phyloP scores from a whole-genome alignment of 257 asterid species.

The Agastache rugosa region DNA sequence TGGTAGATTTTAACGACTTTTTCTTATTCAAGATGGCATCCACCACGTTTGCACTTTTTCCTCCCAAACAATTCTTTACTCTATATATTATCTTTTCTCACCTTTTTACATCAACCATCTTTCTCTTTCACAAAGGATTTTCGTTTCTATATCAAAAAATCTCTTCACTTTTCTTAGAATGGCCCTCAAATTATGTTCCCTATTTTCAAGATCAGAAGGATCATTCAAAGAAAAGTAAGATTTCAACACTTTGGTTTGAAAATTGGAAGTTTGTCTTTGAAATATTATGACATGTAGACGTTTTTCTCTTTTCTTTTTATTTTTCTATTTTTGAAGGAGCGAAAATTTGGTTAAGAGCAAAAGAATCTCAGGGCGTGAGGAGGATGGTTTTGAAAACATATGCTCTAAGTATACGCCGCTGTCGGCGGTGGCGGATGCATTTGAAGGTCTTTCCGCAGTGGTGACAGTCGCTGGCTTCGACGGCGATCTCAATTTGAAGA shows the following conservation, averaged over 20 bases:
- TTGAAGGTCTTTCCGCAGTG: constrained; percentile 67
- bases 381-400: constrained; percentile 54
- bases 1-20: constrained; percentile 16
- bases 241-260: not conserved
- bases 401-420: constrained; percentile 54
- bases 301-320: not conserved
- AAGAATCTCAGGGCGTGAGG: constrained; percentile 46
- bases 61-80: not conserved
- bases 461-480: constrained; percentile 45
- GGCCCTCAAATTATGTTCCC: constrained; percentile 59
- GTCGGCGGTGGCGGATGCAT: constrained; percentile 82
- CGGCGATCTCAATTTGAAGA: constrained; percentile 62
- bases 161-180: constrained; percentile 35
- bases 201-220: constrained; percentile 50
- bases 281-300: constrained; percentile 6
- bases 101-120: constrained; percentile 29
- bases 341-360: constrained; percentile 27
- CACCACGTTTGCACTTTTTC: constrained; percentile 13
- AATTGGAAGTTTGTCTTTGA: constrained; percentile 12
- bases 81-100: not conserved
- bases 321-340: constrained; percentile 41
- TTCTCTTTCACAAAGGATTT: not conserved
- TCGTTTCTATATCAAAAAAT: constrained; percentile 8
- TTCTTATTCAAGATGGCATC: constrained; percentile 12
- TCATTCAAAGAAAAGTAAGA: constrained; percentile 48